Evolutionary conservation across 306 rosid genomes (phyloP), one percentile per base, ranked within the genome.

Genomic region (Prunus dulcis): DNA sequence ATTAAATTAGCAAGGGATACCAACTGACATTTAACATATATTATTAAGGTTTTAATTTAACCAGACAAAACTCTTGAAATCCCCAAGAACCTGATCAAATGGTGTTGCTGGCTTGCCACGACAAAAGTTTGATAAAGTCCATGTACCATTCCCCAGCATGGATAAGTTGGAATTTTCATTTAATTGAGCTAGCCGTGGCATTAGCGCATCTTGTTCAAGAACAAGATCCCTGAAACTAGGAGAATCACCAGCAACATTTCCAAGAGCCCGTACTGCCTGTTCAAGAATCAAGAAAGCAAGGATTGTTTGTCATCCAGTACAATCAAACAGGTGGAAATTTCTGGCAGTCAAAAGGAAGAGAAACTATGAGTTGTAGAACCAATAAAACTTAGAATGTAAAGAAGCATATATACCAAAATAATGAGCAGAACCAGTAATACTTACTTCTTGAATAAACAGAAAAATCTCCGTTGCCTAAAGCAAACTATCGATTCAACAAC

Each of bases 201-300:
- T 8, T 18, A 89, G 85, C 2, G 92, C 93, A 76, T 87, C 89
- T 20, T 86, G 82, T 61, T 74, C 43, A 66, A 91, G 88, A 79
- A 87, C 89, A 79, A 86, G 88, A 83, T 89, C 91, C 71, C 93
- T 85, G 68, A 88, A 75, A 49, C 49, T 73, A 32, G 89, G 90
- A 67, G 95, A 90, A 70, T 88, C 95, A 65, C 90, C 92, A 60
- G 90, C 91, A 79, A 91, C 85, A 53, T 84, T 89, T 74, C 91
- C 93, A 20, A 91, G 86, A 55, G 88, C 89, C 89, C 89, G 82
- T 15, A 87, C 86, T 10, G 90, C 91, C 89, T 81, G 82, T 58
- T 74, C 76, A 80, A 53, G 75, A 78, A 5, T 72, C 47, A 74
- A 78, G 53, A 77, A 49, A 1, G 9, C 19, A 53, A 22, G n/a